Evolutionary conservation across 2,329 filamentous ascomycete genomes (phyloP), one percentile per base, ranked within the genome.

Genomic region (Penicillium sp.): DNA sequence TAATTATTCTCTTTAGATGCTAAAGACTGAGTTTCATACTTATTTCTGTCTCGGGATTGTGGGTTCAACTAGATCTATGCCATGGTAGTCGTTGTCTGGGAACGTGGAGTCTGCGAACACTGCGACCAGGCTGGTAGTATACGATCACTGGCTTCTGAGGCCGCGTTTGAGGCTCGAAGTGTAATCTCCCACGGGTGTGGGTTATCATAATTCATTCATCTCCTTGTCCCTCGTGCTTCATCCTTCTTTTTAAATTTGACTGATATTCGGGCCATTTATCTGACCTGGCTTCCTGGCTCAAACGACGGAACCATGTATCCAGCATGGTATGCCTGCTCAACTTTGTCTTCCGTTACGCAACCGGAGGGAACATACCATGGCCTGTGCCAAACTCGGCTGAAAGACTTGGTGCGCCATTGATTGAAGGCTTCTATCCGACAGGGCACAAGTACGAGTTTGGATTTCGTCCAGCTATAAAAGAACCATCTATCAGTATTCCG

Each of bases 1-100:
- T 59, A 59, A 60, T 57, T 17, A 52, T 57, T 54, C 52, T 57
- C 53, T 57, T 50, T 63, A 63, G 60, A 59, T 57, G 14, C 47
- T 60, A 57, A 48, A 38, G 28, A 47, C 25, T 51, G 50, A 39
- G 17, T 34, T 55, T 28, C 20, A 31, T n/a, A 31, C 25, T 45
- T 31, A 2, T 28, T 22, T 31, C n/a, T 31, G 14, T 17, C 6
- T 53, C 10, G 11, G 15, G 8, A 14, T 35, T n/a, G 20, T 31
- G 11, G 42, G 20, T 28, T 28, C 5, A 15, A 28, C 5, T 28
- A 20, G 6, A 28, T 45, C 28, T 31, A 11, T 42, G 39, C 11
- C 39, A 41, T 41, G 39, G 39, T 41, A 8, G 28, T 31, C 5
- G 28, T 8, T 31, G 28, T 6, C 28, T 31, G 28, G 28, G 28